A percentile compares a stretch with the other conserved stretches of the same genome.
These are phyloP conservation scores for Colletotrichum liriopes DNA, from an alignment of 2,329 filamentous ascomycete species.

Conservation along the genomic window DNA sequence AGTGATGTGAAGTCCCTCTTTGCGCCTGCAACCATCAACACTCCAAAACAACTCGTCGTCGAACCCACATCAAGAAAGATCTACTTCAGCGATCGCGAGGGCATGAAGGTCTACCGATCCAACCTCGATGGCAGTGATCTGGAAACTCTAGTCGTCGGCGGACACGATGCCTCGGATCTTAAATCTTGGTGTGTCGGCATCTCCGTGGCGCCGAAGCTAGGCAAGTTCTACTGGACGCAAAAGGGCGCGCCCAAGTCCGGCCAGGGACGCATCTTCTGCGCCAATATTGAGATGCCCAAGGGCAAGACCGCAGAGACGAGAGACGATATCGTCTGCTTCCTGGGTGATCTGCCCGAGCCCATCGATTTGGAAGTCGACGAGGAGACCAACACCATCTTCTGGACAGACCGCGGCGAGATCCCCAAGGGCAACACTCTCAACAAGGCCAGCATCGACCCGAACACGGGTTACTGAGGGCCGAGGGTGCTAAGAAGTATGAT, in stretches of 20 bases:
- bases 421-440: constrained; percentile 70
- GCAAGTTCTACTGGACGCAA: constrained; percentile 73
- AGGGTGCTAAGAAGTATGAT: constrained; percentile 42
- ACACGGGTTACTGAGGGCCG: constrained; percentile 30
- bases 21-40: constrained; percentile 61
- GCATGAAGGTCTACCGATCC: constrained; percentile 57
- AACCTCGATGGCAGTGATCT: constrained; percentile 57
- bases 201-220: constrained; percentile 58
- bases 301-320: constrained; percentile 53
- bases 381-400: constrained; percentile 63
- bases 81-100: constrained; percentile 63
- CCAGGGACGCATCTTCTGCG: constrained; percentile 68
- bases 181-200: constrained; percentile 71
- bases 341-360: constrained; percentile 65
- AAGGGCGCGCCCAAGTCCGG: constrained; percentile 69
- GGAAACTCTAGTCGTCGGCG: constrained; percentile 58
- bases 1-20: constrained; percentile 61
- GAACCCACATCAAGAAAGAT: constrained; percentile 51
- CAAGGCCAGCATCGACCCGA: constrained; percentile 45
- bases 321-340: constrained; percentile 60
- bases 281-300: constrained; percentile 57
- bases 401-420: constrained; percentile 74
- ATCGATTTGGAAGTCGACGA: constrained; percentile 72
- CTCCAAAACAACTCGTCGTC: constrained; percentile 61
- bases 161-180: constrained; percentile 52